Base-by-base conservation (phyloP, 179 eudicot species). In the Silene coronaria region DNA sequence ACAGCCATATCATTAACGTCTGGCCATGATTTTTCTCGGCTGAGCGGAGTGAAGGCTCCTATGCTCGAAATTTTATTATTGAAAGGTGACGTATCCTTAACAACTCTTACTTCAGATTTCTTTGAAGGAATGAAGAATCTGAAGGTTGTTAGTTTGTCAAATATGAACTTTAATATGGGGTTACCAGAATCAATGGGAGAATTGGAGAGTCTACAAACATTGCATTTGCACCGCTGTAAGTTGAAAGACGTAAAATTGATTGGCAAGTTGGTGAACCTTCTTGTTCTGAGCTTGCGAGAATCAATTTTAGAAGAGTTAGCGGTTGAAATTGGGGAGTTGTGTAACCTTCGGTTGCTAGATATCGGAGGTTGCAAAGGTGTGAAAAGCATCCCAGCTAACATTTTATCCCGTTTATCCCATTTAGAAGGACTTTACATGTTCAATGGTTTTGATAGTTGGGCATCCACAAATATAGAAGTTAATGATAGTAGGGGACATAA, bases 341-440 rank as follows among this genome's bases (percentile, higher is more conserved):
- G 65, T 21, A 27, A 32, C 14, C 79, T 80, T 7, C 78, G 53
- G 4, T 53, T 75, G 72, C 27, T 80, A 53, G 79, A 80, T 75
- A 27, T 80, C 26, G 0, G 38, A 21, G 32, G 28, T 1, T 75
- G 79, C 16, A 0, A 9, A 0, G 0, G 22, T 5, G 24, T 61
- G 14, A 1, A 2, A 1, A 19, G 16, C 0, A 32, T 79, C 30
- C 48, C 71, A 3, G 59, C 70, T n/a, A 24, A 63, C 14, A 23
- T 80, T 28, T 22, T 75, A 70, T 23, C 70, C 34, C 36, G 70
- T 5, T 61, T 75, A n/a, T 23, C 58, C 12, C 19, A 21, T 14
- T 61, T 80, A 8, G 82, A 80, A 30, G 82, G 74, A 51, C 11
- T 80, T 5, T 80, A 75, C 76, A 53, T 75, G 42, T 24, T 22